Conservation (phyloP, 257 asterid species). For the Anisodus acutangulus region DNA sequence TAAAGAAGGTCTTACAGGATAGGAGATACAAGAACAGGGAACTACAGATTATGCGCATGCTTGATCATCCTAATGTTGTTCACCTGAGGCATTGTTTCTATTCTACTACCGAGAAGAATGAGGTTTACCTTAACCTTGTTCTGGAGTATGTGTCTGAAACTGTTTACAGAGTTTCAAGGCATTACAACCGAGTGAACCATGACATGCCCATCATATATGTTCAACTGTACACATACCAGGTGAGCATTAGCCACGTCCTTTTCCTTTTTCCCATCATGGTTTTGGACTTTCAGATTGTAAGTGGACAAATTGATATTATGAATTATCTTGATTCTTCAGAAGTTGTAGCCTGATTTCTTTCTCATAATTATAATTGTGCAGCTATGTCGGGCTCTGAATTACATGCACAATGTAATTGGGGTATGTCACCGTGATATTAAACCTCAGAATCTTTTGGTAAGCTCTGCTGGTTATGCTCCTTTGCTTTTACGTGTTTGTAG, state of each 20-base stretch:
- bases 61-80: constrained; percentile 86
- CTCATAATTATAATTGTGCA: constrained; percentile 37
- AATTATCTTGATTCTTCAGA: neutral
- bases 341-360: constrained; percentile 4
- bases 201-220: constrained; percentile 83
- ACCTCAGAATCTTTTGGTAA: constrained; percentile 82
- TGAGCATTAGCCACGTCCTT: constrained; percentile 22
- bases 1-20: constrained; percentile 88
- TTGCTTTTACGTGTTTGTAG: neutral
- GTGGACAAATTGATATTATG: neutral
- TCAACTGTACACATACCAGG: constrained; percentile 85
- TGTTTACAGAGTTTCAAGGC: constrained; percentile 77
- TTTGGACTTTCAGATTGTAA: neutral
- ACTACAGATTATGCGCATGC: constrained; percentile 81
- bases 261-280: neutral
- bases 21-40: constrained; percentile 89
- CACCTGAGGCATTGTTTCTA: constrained; percentile 75
- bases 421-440: constrained; percentile 92
- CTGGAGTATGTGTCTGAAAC: constrained; percentile 90
- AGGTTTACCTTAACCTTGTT: constrained; percentile 81
- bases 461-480: constrained; percentile 28
- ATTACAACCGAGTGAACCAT: constrained; percentile 80
- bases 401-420: constrained; percentile 79
- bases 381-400: constrained; percentile 75
- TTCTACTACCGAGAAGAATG: constrained; percentile 79